phyloP scores from a whole-genome alignment of 202 grass and related monocot genomes.

The Zoysia matrella region DNA sequence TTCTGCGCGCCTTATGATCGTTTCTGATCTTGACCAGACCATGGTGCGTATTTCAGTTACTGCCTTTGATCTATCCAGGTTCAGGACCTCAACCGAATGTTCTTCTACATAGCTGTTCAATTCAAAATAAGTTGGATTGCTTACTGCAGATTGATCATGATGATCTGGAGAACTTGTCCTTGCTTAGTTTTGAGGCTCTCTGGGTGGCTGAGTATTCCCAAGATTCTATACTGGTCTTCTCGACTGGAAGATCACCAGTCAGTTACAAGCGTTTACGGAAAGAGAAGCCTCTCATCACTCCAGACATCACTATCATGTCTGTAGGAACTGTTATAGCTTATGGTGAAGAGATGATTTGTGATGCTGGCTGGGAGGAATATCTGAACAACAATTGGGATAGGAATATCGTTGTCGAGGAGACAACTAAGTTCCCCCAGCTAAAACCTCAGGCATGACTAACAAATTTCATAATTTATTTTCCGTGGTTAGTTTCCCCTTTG shows the following conservation, averaged over 20 bases:
- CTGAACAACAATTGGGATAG: constrained; percentile 82
- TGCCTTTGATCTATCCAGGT: neutral
- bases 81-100: neutral
- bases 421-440: constrained; percentile 68
- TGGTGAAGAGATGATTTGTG: constrained; percentile 83
- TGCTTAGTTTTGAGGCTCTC: constrained; percentile 75
- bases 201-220: constrained; percentile 76
- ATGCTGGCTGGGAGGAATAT: constrained; percentile 69
- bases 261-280: constrained; percentile 77
- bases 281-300: constrained; percentile 81
- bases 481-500: neutral
- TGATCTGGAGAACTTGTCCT: constrained; percentile 66
- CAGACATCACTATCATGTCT: constrained; percentile 94
- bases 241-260: constrained; percentile 75
- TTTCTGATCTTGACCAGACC: constrained; percentile 94
- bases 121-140: neutral
- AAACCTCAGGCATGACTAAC: constrained; percentile 65
- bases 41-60: constrained; percentile 55
- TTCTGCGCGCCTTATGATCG: constrained; percentile 85
- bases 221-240: constrained; percentile 82
- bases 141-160: constrained; percentile 71
- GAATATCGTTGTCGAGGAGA: constrained; percentile 74
- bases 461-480: constrained; percentile 20
- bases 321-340: constrained; percentile 93
- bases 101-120: neutral